Evolutionary conservation across 495 filamentous ascomycete genomes (phyloP).

Genomic region (Talaromyces borbonicus): DNA sequence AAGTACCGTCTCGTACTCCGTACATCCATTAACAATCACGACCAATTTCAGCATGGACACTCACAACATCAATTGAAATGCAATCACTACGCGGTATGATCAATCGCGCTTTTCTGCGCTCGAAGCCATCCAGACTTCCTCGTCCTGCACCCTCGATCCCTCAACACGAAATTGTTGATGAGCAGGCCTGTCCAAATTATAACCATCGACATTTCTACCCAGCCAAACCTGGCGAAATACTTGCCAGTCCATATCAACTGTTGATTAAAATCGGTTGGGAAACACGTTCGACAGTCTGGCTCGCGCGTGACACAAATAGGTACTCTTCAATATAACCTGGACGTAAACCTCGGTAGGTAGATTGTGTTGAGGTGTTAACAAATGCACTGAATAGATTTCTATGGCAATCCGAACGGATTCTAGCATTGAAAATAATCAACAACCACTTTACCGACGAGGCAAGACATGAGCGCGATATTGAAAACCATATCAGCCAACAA

Average conservation of each 20-base stretch:
- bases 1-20: too few species aligned
- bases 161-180: slow-evolving; percentile 22
- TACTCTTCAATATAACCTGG: too few species aligned
- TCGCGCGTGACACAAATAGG: slow-evolving; percentile 32
- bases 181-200: slow-evolving; percentile 28
- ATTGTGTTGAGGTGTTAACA: too few species aligned
- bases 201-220: slow-evolving; percentile 33
- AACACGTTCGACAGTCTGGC: slow-evolving; percentile 34
- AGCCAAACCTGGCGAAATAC: slow-evolving; percentile 29
- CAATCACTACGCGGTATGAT: too few species aligned
- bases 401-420: slow-evolving; percentile 16
- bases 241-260: slow-evolving; percentile 28
- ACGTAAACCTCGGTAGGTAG: too few species aligned
- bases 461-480: slow-evolving; percentile 18
- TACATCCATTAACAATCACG: too few species aligned
- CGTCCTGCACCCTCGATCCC: slow-evolving; percentile 18
- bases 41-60: too few species aligned
- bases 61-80: too few species aligned
- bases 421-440: slow-evolving; percentile 20
- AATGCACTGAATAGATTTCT: slow-evolving; percentile 14
- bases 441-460: slow-evolving; percentile 14
- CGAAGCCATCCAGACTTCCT: too few species aligned
- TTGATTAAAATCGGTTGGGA: slow-evolving; percentile 39
- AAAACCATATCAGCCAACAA: slow-evolving; percentile 12
- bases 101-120: too few species aligned